phyloP scores from a whole-genome alignment of 2,329 filamentous ascomycete genomes.

The Alternaria incomplexa region DNA sequence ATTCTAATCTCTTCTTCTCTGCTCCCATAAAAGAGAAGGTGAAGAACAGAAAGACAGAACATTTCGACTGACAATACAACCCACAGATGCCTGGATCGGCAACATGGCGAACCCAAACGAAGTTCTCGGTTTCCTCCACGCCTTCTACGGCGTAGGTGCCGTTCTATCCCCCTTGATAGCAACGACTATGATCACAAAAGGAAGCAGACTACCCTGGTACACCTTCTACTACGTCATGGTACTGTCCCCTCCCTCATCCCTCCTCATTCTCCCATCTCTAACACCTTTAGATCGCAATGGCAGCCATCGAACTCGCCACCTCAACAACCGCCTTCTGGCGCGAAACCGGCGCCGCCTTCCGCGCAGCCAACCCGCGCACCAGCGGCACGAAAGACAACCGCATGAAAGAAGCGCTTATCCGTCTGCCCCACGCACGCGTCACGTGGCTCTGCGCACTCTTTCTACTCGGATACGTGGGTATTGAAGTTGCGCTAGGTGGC shows the following conservation, averaged over 20 bases:
- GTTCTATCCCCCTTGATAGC: constrained; percentile 73
- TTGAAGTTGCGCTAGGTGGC: constrained; percentile 76
- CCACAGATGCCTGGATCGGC: constrained; percentile 62
- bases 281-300: constrained; percentile 56
- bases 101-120: constrained; percentile 78
- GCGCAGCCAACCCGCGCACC: constrained; percentile 56
- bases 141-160: constrained; percentile 73
- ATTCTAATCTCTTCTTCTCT: background rate
- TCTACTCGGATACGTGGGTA: constrained; percentile 78
- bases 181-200: constrained; percentile 73
- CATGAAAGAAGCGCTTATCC: constrained; percentile 59
- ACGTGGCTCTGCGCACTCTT: constrained; percentile 79
- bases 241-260: constrained; percentile 26
- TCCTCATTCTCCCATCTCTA: background rate
- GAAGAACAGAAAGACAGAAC: background rate
- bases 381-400: constrained; percentile 55
- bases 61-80: background rate
- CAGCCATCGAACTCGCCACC: constrained; percentile 62
- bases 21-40: background rate
- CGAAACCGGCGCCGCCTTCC: constrained; percentile 65
- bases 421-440: constrained; percentile 56
- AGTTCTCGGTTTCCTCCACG: constrained; percentile 74
- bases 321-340: constrained; percentile 67
- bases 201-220: constrained; percentile 66
- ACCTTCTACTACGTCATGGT: constrained; percentile 80